These are phyloP conservation scores for Termitomyces sp. DNA, from an alignment of 768 basidiomycete species.

Conservation along the genomic window DNA sequence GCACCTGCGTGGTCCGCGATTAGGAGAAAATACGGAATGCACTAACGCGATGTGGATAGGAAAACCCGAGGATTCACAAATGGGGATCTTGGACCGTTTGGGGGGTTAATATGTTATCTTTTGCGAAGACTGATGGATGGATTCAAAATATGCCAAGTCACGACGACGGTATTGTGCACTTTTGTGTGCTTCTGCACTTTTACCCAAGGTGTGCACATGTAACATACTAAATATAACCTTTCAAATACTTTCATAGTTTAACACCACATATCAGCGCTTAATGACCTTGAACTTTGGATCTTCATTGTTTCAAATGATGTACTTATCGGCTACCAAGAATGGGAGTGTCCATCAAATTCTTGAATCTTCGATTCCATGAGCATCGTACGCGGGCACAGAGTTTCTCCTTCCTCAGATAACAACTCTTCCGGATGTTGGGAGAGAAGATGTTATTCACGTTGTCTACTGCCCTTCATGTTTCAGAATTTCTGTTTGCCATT, in stretches of 20 bases:
- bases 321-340: background rate
- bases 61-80: background rate
- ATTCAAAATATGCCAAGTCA: conserved; percentile 6
- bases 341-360: background rate
- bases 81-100: background rate
- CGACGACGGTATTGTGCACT: conserved; percentile 1
- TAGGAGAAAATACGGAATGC: conserved; percentile 68
- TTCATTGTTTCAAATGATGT: too few species aligned
- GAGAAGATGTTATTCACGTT: background rate
- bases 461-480: background rate
- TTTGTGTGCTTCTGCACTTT: conserved; percentile 2
- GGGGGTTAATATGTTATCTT: background rate
- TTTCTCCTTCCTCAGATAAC: background rate
- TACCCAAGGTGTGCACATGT: background rate
- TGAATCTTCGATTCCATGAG: background rate
- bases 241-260: background rate
- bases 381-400: too few species aligned
- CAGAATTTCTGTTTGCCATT: background rate
- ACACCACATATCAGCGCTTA: background rate
- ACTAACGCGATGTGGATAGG: conserved; percentile 10
- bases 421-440: background rate
- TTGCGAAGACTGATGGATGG: background rate
- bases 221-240: background rate
- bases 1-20: conserved; percentile 71
- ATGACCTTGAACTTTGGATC: background rate